Conservation (phyloP, 2,329 filamentous ascomycete species). For the Xylariales sp. region DNA sequence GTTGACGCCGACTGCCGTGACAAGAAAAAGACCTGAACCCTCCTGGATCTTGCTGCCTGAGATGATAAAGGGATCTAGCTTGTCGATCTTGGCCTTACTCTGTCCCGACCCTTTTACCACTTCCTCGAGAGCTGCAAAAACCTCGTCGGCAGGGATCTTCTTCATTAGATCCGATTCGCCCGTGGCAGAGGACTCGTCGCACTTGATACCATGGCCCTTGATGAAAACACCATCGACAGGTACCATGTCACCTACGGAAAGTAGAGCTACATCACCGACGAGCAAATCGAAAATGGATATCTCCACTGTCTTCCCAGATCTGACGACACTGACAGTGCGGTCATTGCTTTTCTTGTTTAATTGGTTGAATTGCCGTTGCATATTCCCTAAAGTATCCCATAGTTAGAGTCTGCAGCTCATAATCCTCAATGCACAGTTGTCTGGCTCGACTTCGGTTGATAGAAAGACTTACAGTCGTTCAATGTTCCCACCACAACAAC, state of each 20-base stretch:
- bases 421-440: too few species aligned
- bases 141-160: conserved; percentile 64
- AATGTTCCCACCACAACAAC: conserved; percentile 73
- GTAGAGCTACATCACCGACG: conserved; percentile 64
- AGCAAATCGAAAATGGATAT: conserved; percentile 66
- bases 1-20: conserved; percentile 68
- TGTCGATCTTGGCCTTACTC: conserved; percentile 60
- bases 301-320: conserved; percentile 66
- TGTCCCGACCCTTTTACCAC: conserved; percentile 43
- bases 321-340: conserved; percentile 65
- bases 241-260: conserved; percentile 72
- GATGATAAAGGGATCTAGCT: conserved; percentile 80
- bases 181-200: conserved; percentile 73
- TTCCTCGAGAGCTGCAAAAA: conserved; percentile 64
- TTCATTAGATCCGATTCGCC: conserved; percentile 73
- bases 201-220: conserved; percentile 69
- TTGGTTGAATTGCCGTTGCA: conserved; percentile 74
- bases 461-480: conserved; percentile 77
- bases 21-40: conserved; percentile 70
- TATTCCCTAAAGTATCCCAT: too few species aligned
- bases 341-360: conserved; percentile 78
- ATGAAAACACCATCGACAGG: conserved; percentile 72
- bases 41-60: conserved; percentile 77
- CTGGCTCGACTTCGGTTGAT: too few species aligned
- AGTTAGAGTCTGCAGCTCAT: too few species aligned